Conservation (phyloP, 179 eudicot species). For the Dionaea muscipula region DNA sequence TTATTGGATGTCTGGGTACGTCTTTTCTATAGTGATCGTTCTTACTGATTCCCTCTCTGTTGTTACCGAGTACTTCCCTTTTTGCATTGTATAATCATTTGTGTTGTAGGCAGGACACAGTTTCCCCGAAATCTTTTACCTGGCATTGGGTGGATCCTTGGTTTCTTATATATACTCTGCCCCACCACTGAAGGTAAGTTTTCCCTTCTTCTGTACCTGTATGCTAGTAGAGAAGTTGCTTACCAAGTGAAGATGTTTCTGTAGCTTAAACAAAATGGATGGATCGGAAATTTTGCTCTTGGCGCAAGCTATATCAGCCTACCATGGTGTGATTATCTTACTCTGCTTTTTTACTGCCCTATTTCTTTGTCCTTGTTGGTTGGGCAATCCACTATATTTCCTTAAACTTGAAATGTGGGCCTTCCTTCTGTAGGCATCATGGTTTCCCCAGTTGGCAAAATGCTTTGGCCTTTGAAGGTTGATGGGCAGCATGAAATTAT, state of each 20-base stretch:
- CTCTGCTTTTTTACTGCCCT: conserved; percentile 1
- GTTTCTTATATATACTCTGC: conserved; percentile 92
- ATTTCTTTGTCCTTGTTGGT: not conserved
- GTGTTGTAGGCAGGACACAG: conserved; percentile 75
- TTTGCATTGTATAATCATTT: conserved; percentile 14
- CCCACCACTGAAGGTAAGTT: conserved; percentile 81
- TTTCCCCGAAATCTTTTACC: conserved; percentile 62
- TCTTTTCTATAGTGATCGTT: conserved; percentile 7
- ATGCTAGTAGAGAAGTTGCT: not conserved
- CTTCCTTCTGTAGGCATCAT: not conserved
- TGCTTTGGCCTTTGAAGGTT: not conserved
- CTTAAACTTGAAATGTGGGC: not conserved
- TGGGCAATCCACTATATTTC: not conserved
- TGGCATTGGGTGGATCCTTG: conserved; percentile 85
- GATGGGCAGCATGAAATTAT: not conserved
- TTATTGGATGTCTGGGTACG: conserved; percentile 84
- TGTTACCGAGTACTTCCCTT: conserved; percentile 3
- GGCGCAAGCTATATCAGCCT: conserved; percentile 94
- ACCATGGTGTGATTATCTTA: conserved; percentile 57
- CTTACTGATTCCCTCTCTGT: not conserved
- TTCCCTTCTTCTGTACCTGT: not conserved
- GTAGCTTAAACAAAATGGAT: conserved; percentile 98
- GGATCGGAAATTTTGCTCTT: conserved; percentile 95
- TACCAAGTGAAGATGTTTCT: conserved; percentile 9
- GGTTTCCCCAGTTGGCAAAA: not conserved